phyloP scores from a whole-genome alignment of 2,329 filamentous ascomycete species.

The Pleurostoma richardsiae region DNA sequence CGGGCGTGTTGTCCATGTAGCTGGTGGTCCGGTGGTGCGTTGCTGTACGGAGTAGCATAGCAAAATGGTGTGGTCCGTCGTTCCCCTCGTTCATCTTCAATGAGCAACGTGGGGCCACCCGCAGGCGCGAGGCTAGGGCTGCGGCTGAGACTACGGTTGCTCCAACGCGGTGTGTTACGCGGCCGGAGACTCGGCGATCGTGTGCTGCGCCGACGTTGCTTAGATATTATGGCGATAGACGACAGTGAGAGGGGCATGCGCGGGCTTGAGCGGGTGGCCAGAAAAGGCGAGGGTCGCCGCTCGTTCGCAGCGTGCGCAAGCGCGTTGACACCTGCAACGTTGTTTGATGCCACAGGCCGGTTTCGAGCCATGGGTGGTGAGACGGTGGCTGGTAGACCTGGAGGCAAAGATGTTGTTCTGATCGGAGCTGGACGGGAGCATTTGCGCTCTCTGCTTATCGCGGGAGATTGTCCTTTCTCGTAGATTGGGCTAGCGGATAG shows the following conservation, averaged over 20 bases:
- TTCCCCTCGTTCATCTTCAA: constrained; percentile 20
- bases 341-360: constrained; percentile 41
- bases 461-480: constrained; percentile 33
- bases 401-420: constrained; percentile 49
- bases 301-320: constrained; percentile 16
- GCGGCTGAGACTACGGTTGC: constrained; percentile 26
- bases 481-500: constrained; percentile 26
- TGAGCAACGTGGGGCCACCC: constrained; percentile 17
- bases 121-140: constrained; percentile 22
- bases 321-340: constrained; percentile 17
- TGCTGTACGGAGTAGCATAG: constrained; percentile 74
- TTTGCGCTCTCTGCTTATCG: constrained; percentile 29
- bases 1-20: not conserved
- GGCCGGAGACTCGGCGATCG: constrained; percentile 50
- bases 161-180: constrained; percentile 52
- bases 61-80: constrained; percentile 54
- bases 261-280: constrained; percentile 20
- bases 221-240: constrained; percentile 11
- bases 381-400: constrained; percentile 25
- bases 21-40: constrained; percentile 39
- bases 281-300: constrained; percentile 31
- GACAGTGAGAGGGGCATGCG: constrained; percentile 16
- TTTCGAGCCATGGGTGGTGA: constrained; percentile 32
- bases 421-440: constrained; percentile 40
- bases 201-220: constrained; percentile 41